Evolutionary conservation across 2,329 filamentous ascomycete species (phyloP), one percentile per base, ranked within the genome.

Genomic region (Sporothrix luriei): DNA sequence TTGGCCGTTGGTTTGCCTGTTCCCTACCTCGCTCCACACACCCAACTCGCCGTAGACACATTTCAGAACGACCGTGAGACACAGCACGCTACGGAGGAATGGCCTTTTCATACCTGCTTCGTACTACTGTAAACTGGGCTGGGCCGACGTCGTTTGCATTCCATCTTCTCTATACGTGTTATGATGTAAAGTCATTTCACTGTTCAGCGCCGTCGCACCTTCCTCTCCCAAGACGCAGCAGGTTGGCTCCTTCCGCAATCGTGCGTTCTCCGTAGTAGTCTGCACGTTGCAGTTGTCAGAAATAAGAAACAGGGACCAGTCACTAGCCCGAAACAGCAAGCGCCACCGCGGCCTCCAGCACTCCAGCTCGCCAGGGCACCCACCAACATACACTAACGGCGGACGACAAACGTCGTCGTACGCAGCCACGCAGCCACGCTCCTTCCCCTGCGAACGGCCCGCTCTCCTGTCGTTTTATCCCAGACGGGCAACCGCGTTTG

Each of bases 301-400:
- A 33, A 21, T 26, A 24, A 51, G 43, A 43, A 49, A 10, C 48
- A 68, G 55, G 43, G 33, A 16, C 33, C 40, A 9, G 33, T 49
- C 52, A 24, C 48, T 16, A 21, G 57, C 69, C 66, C 51, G 21
- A 69, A 69, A 65, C 61, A 51, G 69, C 66, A 68, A 65, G 69
- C 61, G 52, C 69, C 69, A 59, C 69, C 21, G 57, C 57, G 57
- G 57, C 57, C 38, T 62, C 57, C 57, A 46, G 57, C 38, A 40
- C 29, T 57, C 57, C 55, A 66, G 29, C 49, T 52, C 38, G 62
- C 24, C 55, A 57, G 24, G 54, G 24, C 57, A 29, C 40, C 62
- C 38, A 46, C 54, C 43, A 19, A 38, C 57, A 21, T 13, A 19
- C 38, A 14, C 38, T 48, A 48, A 48, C 16, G 6, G 16, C 4